Evolutionary conservation across 2,329 filamentous ascomycete genomes (phyloP).

Genomic region (Hymenoscyphus scutula): DNA sequence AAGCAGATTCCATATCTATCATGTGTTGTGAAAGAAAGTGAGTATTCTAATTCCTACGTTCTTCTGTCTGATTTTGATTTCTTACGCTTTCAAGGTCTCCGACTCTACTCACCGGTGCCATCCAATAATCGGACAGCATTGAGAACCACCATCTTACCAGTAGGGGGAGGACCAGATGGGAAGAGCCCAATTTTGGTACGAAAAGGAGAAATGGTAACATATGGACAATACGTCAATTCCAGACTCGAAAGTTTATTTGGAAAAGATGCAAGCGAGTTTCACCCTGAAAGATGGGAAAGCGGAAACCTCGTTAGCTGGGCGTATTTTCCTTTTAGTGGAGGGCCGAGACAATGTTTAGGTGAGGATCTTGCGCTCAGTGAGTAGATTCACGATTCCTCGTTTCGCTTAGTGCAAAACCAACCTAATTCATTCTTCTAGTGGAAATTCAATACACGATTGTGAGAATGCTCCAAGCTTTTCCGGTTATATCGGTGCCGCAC

Average conservation of each 20-base stretch:
- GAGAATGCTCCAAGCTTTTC: conserved; percentile 33
- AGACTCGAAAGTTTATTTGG: conserved; percentile 37
- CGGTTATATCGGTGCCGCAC: conserved; percentile 11
- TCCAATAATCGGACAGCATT: conserved; percentile 30
- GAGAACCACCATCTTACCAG: conserved; percentile 31
- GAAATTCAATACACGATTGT: conserved; percentile 37
- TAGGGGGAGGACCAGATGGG: conserved; percentile 35
- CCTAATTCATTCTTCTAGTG: conserved; percentile 13
- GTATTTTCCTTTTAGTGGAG: conserved; percentile 39
- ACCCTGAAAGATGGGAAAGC: conserved; percentile 36
- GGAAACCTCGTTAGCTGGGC: conserved; percentile 37
- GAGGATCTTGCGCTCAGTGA: conserved; percentile 36
- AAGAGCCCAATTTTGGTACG: conserved; percentile 18
- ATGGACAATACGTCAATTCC: conserved; percentile 30
- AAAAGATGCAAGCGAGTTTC: conserved; percentile 35
- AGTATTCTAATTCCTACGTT: neutral
- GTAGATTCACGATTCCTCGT: neutral
- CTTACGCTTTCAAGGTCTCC: conserved; percentile 14
- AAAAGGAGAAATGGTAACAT: conserved; percentile 28
- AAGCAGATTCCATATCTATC: conserved; percentile 18
- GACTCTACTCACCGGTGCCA: conserved; percentile 32
- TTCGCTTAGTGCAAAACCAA: neutral
- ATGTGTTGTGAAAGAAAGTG: conserved; percentile 24
- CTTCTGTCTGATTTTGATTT: neutral
- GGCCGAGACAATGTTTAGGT: conserved; percentile 37